Evolutionary conservation across 2,329 filamentous ascomycete genomes (phyloP), one percentile per base, ranked within the genome.

Genomic region (Dendrostoma leiphaemia): DNA sequence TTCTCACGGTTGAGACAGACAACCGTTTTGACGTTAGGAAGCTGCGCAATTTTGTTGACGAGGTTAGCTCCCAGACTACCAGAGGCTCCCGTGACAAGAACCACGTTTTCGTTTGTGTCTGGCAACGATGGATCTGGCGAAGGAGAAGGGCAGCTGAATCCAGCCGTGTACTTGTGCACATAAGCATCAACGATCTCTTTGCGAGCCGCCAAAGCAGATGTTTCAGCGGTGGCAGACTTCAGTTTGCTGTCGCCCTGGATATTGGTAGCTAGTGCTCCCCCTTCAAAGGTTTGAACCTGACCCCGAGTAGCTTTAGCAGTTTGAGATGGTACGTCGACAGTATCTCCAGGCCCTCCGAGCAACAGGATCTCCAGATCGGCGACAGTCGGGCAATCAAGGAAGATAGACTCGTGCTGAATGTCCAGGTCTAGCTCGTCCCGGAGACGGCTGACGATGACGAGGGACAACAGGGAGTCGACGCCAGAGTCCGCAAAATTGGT

Each of bases 351-450:
- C n/a, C n/a, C n/a, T n/a, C n/a, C n/a, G n/a, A 32, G 31, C 31
- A 32, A 12, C 35, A 41, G 28, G 17, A 31, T 41, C 23, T 12
- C 43, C 29, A 51, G 48, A 1, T 44, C 38, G 4, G 15, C 48
- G 13, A 44, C 48, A 7, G 48, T 51, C 4, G 38, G 38, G 10
- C 48, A 51, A 12, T 51, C 48, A 23, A 51, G 15, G 12, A 51
- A n/a, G 3, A 51, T 15, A 17, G 38, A 34, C n/a, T 51, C 48
- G 9, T 44, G 38, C 28, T 44, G 17, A 3, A 85, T 64, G 41
- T 82, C 75, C 6, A 84, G 65, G 26, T 82, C 79, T 2, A 85
- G 68, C 35, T 85, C 80, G 56, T 84, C 81, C 8, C 79, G 76
- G 47, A 85, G 74, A 17, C 79, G 74, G 19, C 78, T 80, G 21